Conservation (phyloP, 2,329 filamentous ascomycete species). For the Hymenotorrendiella dingleyae region DNA sequence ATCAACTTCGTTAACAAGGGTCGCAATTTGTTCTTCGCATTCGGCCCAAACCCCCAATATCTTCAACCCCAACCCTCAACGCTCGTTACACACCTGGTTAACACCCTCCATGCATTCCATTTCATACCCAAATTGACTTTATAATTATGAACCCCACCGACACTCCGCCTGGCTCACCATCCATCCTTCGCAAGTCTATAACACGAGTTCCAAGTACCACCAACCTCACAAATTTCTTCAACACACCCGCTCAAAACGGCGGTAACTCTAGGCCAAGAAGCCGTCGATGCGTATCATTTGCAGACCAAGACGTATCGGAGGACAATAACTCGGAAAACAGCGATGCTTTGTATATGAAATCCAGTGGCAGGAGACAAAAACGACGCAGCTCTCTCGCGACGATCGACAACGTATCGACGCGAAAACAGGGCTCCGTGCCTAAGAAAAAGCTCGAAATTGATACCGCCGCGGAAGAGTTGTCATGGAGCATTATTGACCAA, state of each 20-base stretch:
- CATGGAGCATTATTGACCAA: conserved; percentile 25
- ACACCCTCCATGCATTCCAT: background rate
- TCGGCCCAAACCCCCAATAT: too few species aligned
- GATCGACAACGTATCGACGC: conserved; percentile 18
- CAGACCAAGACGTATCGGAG: background rate
- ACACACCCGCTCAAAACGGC: background rate
- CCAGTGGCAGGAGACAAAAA: conserved; percentile 3
- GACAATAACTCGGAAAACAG: conserved; percentile 19
- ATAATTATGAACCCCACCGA: conserved; percentile 4
- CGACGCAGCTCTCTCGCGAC: conserved; percentile 20
- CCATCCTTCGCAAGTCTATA: background rate
- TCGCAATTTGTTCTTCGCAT: too few species aligned
- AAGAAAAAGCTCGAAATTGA: conserved; percentile 4
- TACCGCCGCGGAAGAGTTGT: conserved; percentile 12
- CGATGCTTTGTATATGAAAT: conserved; percentile 21
- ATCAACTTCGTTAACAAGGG: too few species aligned
- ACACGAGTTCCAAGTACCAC: background rate
- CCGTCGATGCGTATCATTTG: background rate
- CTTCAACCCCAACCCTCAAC: too few species aligned
- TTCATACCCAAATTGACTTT: background rate
- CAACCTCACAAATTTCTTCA: background rate
- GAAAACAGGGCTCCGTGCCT: conserved; percentile 11
- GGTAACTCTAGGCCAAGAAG: background rate
- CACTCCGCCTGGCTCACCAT: background rate
- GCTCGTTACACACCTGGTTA: too few species aligned